Evolutionary conservation across 2,329 filamentous ascomycete genomes (phyloP).

Genomic region (Lizonia empirigonia): DNA sequence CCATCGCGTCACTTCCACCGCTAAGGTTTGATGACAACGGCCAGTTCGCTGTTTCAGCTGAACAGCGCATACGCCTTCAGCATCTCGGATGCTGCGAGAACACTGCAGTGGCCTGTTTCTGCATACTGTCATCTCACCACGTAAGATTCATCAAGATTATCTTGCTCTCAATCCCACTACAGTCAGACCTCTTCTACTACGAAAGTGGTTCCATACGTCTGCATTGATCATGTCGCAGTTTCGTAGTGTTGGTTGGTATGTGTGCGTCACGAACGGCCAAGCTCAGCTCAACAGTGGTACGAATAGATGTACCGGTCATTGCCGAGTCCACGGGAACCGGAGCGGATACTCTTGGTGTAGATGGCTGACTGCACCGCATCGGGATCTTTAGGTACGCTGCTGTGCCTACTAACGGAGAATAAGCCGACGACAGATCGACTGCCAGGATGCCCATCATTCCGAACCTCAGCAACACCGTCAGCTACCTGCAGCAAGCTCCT

Average conservation of each 20-base stretch:
- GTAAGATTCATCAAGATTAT: too few species aligned
- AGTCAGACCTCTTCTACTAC: neutral
- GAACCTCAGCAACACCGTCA: constrained; percentile 4
- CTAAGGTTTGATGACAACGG: constrained; percentile 17
- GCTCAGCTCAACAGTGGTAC: constrained; percentile 9
- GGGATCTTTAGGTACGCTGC: constrained; percentile 17
- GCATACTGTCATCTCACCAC: neutral
- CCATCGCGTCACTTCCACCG: constrained; percentile 14
- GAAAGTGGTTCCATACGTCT: neutral
- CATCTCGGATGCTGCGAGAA: neutral
- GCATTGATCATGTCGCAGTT: neutral
- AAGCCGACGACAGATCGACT: constrained; percentile 3
- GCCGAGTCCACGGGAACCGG: constrained; percentile 4
- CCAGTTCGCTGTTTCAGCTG: constrained; percentile 13
- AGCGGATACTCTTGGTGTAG: constrained; percentile 6
- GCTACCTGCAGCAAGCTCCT: constrained; percentile 1
- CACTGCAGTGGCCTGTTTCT: neutral
- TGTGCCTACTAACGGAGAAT: constrained; percentile 7
- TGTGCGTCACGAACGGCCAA: too few species aligned
- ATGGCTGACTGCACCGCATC: constrained; percentile 10
- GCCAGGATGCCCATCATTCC: constrained; percentile 2
- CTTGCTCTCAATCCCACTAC: neutral
- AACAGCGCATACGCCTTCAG: constrained; percentile 5
- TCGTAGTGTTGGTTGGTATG: neutral
- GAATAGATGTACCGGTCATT: neutral